A percentile compares a stretch with the other conserved stretches of the same genome.
Evolutionary conservation across 306 rosid genomes (phyloP).

Genomic region (Oemleria cerasiformis): DNA sequence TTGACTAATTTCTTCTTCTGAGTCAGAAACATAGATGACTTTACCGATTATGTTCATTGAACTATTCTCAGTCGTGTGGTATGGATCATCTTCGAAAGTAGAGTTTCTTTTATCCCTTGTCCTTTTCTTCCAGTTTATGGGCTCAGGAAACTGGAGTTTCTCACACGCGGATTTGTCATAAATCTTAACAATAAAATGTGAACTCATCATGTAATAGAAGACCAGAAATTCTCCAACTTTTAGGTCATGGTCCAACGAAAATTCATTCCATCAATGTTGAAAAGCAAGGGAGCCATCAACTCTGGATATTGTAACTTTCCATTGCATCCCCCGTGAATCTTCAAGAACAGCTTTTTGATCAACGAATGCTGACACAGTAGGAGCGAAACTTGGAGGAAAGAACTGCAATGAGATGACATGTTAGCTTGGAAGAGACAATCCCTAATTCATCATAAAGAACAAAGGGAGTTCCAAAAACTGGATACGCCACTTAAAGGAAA

Average conservation of each 20-base stretch:
- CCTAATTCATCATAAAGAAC: conserved; percentile 2
- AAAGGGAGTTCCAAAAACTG: neutral
- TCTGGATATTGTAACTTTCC: conserved; percentile 41
- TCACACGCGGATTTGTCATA: conserved; percentile 52
- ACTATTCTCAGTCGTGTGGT: conserved; percentile 11
- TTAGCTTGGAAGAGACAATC: conserved; percentile 2
- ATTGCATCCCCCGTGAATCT: conserved; percentile 47
- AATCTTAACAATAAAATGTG: conserved; percentile 50
- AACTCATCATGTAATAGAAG: conserved; percentile 36
- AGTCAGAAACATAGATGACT: conserved; percentile 20
- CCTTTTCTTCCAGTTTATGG: conserved; percentile 28
- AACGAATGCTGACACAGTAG: conserved; percentile 32
- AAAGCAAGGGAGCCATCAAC: conserved; percentile 44
- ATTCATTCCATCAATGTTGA: conserved; percentile 57
- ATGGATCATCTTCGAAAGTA: conserved; percentile 12
- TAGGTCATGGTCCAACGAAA: conserved; percentile 45
- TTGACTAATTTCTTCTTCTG: conserved; percentile 17
- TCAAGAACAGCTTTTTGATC: conserved; percentile 38
- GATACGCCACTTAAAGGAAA: neutral
- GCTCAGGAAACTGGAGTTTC: conserved; percentile 32
- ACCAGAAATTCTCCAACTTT: conserved; percentile 51
- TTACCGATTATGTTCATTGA: conserved; percentile 12
- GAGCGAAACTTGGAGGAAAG: conserved; percentile 57
- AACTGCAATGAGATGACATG: conserved; percentile 37
- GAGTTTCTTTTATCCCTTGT: conserved; percentile 11